Base-by-base conservation (phyloP, 352 stramenopile genomes). In the Pythium phragmiticola region DNA sequence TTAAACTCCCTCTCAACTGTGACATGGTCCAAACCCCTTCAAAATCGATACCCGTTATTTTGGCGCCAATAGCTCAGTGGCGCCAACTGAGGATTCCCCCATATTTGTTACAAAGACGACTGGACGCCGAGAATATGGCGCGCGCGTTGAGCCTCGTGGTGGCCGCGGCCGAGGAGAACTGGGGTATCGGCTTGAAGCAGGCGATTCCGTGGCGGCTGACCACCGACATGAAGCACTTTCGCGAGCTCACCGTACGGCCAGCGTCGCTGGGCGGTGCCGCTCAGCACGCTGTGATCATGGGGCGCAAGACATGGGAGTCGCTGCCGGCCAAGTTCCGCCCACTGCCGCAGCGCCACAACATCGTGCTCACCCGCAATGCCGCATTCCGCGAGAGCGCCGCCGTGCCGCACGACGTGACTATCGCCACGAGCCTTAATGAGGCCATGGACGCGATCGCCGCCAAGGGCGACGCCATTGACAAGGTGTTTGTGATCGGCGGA, bases 261-360 rank as follows among this genome's bases (percentile, higher is more conserved):
- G 56, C 47, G 30, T 56, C 57, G 16, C 41, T 7, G 30, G 57
- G 14, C 14, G 33, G 36, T 9, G 49, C 39, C 9, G 72, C 69
- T 42, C 87, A 95, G 49, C 90, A 99, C 82, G 98, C 97, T 0
- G 97, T 99, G 36, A 97, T 99, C 73, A 99, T 99, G 97, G 98
- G 98, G 16, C 92, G 97, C 47, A 99, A 99, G 78, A 99, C 98
- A 17, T 99, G 97, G 96, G 92, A 99, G 62, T 99, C 95, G 60
- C 97, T 99, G 53, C 97, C 97, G 6, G 42, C 82, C 43, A 98
- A 97, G 70, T 98, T 98, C 63, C 89, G 96, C 4, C 98, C 98
- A 12, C 77, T 99, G 41, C 80, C 84, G 28, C 92, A 95, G 48
- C 90, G 98, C 21, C 84, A 95, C 57, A 99, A 99, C 74, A 85